Conservation (phyloP, 2,329 filamentous ascomycete species). For the Aspergillus tubingensis region DNA sequence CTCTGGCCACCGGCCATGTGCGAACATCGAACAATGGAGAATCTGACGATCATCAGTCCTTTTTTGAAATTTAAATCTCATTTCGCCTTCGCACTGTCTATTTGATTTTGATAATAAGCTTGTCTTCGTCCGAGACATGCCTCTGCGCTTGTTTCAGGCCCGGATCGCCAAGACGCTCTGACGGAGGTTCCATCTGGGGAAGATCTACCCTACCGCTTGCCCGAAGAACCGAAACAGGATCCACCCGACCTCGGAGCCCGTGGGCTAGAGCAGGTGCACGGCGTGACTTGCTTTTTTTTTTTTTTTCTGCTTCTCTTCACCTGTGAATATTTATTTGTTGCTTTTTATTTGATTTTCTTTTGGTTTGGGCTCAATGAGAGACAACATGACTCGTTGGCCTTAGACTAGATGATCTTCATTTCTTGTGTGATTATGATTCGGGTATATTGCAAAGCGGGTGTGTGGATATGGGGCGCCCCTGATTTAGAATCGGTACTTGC, state of each 20-base stretch:
- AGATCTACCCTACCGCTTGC: neutral
- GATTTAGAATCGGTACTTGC: slow-evolving; percentile 8
- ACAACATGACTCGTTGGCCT: slow-evolving; percentile 18
- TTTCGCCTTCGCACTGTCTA: slow-evolving; percentile 3
- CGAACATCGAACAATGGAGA: slow-evolving; percentile 10
- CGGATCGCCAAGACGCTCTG: slow-evolving; percentile 5
- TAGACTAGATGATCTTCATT: slow-evolving; percentile 3
- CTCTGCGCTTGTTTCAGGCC: neutral
- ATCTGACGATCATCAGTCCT: slow-evolving; percentile 19
- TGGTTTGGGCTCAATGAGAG: slow-evolving; percentile 17
- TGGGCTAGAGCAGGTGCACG: neutral
- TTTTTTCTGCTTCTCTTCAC: slow-evolving; percentile 18
- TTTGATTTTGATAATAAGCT: slow-evolving; percentile 12
- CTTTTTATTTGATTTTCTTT: neutral
- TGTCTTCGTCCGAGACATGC: neutral
- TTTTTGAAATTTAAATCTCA: slow-evolving; percentile 12
- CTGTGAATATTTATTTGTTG: slow-evolving; percentile 24
- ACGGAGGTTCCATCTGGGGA: neutral
- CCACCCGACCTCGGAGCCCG: neutral
- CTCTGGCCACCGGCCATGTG: slow-evolving; percentile 3
- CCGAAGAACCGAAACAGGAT: slow-evolving; percentile 1
- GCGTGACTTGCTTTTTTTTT: slow-evolving; percentile 10
- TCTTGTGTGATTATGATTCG: slow-evolving; percentile 8
- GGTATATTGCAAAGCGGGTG: slow-evolving; percentile 1
- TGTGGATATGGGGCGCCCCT: slow-evolving; percentile 16